Conservation (phyloP, 73 alveolate species). For the Blepharisma stoltei region DNA sequence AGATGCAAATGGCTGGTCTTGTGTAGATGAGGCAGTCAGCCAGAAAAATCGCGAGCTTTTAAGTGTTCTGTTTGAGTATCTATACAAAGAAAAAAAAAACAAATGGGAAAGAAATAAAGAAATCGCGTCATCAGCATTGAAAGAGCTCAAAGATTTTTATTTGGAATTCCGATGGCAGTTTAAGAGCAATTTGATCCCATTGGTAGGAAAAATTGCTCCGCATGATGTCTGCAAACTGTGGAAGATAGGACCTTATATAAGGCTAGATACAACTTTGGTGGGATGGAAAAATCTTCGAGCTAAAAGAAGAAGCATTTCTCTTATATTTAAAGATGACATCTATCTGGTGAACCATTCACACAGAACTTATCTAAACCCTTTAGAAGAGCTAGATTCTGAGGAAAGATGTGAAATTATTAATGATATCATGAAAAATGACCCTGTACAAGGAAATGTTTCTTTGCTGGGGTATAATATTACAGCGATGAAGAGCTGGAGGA, state of each 20-base stretch:
- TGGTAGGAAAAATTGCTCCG: conserved; percentile 74
- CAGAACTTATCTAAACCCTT: conserved; percentile 61
- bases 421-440: conserved; percentile 79
- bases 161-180: conserved; percentile 87
- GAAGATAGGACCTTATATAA: conserved; percentile 64
- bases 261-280: conserved; percentile 79
- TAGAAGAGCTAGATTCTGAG: conserved; percentile 79
- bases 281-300: conserved; percentile 60
- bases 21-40: conserved; percentile 79
- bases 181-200: conserved; percentile 67
- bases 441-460: conserved; percentile 46
- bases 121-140: conserved; percentile 39
- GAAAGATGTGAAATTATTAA: conserved; percentile 72
- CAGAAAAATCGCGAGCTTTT: conserved; percentile 54
- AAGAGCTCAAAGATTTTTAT: conserved; percentile 69
- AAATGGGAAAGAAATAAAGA: conserved; percentile 49
- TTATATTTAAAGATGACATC: conserved; percentile 64
- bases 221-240: conserved; percentile 75
- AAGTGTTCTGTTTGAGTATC: conserved; percentile 67
- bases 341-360: conserved; percentile 56
- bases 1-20: conserved; percentile 76
- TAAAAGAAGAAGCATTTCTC: conserved; percentile 71
- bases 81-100: conserved; percentile 41
- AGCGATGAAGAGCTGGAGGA: conserved; percentile 15
- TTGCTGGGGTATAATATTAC: conserved; percentile 19